These are phyloP conservation scores for Deakozyma indianensis DNA, from an alignment of 805 yeast genomes.

Conservation along the genomic window DNA sequence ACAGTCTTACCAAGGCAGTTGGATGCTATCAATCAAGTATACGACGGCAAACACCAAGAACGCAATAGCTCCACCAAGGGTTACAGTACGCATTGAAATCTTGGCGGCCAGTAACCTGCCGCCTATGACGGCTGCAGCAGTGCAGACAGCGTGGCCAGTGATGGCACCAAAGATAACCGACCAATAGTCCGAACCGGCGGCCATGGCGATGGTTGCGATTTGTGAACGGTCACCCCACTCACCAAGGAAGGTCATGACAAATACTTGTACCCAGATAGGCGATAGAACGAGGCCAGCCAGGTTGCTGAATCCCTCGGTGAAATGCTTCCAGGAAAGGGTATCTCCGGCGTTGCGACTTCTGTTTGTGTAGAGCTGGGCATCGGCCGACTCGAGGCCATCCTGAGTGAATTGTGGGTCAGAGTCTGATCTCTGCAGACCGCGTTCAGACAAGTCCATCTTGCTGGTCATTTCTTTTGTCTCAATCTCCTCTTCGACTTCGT, in stretches of 20 bases:
- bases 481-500: conserved; percentile 92
- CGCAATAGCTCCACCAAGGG: conserved; percentile 80
- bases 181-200: conserved; percentile 91
- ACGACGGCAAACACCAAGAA: conserved; percentile 71
- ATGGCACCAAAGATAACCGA: conserved; percentile 78
- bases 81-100: conserved; percentile 82
- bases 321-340: conserved; percentile 9
- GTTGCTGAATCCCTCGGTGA: conserved; percentile 30
- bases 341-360: conserved; percentile 8
- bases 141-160: conserved; percentile 78
- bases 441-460: conserved; percentile 47
- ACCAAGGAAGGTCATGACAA: conserved; percentile 89
- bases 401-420: conserved; percentile 14
- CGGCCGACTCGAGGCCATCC: conserved; percentile 22
- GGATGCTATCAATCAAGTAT: conserved; percentile 46
- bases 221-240: conserved; percentile 99
- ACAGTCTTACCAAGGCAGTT: conserved; percentile 1
- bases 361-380: conserved; percentile 8
- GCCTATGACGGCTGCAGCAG: conserved; percentile 82
- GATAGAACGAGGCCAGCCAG: conserved; percentile 54
- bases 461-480: conserved; percentile 45
- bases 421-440: conserved; percentile 9
- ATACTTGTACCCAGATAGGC: conserved; percentile 88
- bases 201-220: conserved; percentile 96
- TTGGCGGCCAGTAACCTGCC: conserved; percentile 82